Evolutionary conservation across 2,329 filamentous ascomycete species (phyloP).

Genomic region (Hymenoscyphus occultus): DNA sequence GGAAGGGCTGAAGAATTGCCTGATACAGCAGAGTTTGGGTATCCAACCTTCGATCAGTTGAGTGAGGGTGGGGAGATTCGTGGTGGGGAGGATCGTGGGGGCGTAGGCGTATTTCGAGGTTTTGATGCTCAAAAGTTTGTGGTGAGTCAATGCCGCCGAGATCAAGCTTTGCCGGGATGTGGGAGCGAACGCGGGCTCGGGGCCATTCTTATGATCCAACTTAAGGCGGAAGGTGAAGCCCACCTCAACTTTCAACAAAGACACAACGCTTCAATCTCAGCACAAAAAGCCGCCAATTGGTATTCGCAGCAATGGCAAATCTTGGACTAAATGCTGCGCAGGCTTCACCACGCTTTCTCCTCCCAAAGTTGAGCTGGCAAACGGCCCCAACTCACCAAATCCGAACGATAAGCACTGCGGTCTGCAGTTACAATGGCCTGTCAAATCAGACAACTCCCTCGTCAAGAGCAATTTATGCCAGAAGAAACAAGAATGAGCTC

Average conservation of each 20-base stretch:
- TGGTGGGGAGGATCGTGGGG: not conserved
- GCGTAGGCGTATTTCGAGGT: conserved; percentile 1
- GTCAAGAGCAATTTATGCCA: not conserved
- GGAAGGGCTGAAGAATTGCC: not conserved
- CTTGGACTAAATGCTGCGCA: conserved; percentile 24
- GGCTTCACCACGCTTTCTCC: conserved; percentile 34
- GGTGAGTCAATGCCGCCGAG: conserved; percentile 5
- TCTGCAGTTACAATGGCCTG: conserved; percentile 14
- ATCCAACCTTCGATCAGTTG: not conserved
- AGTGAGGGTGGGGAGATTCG: not conserved
- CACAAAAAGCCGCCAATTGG: not conserved
- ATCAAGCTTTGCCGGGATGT: not conserved
- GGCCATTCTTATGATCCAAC: not conserved
- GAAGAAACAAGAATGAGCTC: conserved; percentile 7
- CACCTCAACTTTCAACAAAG: conserved; percentile 3
- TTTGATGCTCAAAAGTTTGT: conserved; percentile 6
- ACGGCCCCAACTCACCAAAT: conserved; percentile 22
- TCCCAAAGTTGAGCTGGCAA: conserved; percentile 37
- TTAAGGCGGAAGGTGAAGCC: not conserved
- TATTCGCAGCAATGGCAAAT: conserved; percentile 28
- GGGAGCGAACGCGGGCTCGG: not conserved
- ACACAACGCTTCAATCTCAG: not conserved
- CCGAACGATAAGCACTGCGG: conserved; percentile 28
- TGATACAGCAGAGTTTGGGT: not conserved
- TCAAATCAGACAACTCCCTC: conserved; percentile 5